These are phyloP conservation scores for Phlyctochytrium bullatum DNA, from an alignment of 192 early-diverging fungal species.

Conservation along the genomic window DNA sequence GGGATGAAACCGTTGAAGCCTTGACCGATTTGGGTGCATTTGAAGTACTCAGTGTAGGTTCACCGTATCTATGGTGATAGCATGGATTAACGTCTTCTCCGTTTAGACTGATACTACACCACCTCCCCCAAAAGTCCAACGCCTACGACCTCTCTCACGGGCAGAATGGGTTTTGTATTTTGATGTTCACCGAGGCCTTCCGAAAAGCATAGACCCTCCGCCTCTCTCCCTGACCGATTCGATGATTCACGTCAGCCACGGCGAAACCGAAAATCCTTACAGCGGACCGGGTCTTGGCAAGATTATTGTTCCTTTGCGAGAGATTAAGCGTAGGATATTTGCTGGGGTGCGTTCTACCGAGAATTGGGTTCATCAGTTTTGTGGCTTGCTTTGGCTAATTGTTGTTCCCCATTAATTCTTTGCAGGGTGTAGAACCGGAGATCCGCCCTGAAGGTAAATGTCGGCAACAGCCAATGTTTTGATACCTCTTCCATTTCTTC, in stretches of 20 bases:
- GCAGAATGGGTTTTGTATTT: conserved; percentile 26
- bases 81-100: neutral
- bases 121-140: conserved; percentile 21
- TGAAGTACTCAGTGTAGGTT: conserved; percentile 19
- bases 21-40: conserved; percentile 19
- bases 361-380: neutral
- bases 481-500: neutral
- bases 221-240: neutral
- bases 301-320: conserved; percentile 15
- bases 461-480: too few species aligned
- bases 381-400: conserved; percentile 13
- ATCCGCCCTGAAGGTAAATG: conserved; percentile 59
- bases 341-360: conserved; percentile 19
- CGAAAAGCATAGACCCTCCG: neutral
- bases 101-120: conserved; percentile 25
- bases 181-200: conserved; percentile 13
- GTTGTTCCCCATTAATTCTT: neutral
- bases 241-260: conserved; percentile 3
- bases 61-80: neutral
- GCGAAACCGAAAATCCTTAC: neutral
- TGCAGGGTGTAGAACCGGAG: conserved; percentile 70
- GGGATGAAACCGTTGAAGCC: conserved; percentile 24
- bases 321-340: conserved; percentile 38
- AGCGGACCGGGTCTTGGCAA: conserved; percentile 6
- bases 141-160: conserved; percentile 14